phyloP scores from a whole-genome alignment of 176 grass and related monocot species.

The Aegilops tauschii region DNA sequence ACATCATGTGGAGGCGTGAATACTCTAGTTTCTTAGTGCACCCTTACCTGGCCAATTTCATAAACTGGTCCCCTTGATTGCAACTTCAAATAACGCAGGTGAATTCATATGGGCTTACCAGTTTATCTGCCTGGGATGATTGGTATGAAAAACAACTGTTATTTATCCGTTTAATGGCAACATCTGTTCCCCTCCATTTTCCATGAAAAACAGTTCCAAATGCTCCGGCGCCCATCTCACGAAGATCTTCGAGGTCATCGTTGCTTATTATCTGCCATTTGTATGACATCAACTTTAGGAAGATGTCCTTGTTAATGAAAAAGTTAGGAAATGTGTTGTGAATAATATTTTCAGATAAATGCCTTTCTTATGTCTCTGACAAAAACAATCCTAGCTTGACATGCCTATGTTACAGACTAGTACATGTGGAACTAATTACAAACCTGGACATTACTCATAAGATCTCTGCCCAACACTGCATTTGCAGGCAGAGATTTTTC shows the following conservation, averaged over 20 bases:
- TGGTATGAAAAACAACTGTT: constrained; percentile 73
- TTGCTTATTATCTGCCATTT: constrained; percentile 76
- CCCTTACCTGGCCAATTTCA: not conserved
- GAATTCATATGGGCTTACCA: constrained; percentile 47
- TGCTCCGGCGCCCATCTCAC: constrained; percentile 80
- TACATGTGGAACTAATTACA: constrained; percentile 7
- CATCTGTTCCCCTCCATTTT: constrained; percentile 91
- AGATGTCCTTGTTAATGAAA: not conserved
- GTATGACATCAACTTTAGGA: constrained; percentile 3
- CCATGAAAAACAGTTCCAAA: constrained; percentile 96
- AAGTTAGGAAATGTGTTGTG: not conserved
- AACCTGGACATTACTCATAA: constrained; percentile 80
- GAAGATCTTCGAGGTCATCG: constrained; percentile 87
- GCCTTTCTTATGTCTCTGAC: not conserved
- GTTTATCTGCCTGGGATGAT: constrained; percentile 63
- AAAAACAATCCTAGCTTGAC: constrained; percentile 2
- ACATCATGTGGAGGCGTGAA: not conserved
- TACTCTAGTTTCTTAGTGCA: not conserved
- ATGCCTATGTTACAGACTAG: constrained; percentile 7
- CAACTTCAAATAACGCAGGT: constrained; percentile 14
- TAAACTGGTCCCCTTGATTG: not conserved
- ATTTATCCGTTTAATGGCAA: constrained; percentile 94
- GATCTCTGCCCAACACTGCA: constrained; percentile 36
- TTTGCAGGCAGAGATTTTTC: constrained; percentile 33
- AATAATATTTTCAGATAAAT: not conserved